Evolutionary conservation across 2,329 filamentous ascomycete genomes (phyloP).

Genomic region (Chaetomiaceae sp.): DNA sequence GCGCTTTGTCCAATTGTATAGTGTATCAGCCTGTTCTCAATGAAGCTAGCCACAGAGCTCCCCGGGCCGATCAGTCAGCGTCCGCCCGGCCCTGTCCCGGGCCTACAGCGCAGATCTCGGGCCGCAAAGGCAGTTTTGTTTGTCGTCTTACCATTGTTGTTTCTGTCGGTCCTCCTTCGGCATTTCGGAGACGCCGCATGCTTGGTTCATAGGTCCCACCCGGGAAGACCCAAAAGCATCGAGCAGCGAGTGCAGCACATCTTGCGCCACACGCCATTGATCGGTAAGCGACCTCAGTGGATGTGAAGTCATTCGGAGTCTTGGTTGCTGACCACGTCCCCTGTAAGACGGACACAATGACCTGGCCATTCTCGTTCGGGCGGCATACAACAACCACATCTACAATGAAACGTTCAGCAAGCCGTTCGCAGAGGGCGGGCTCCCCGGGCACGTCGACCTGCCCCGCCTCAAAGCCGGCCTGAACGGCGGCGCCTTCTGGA

Average conservation of each 20-base stretch:
- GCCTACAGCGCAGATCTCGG: not conserved
- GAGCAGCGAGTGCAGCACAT: constrained; percentile 43
- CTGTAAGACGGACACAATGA: constrained; percentile 80
- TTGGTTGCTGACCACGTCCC: constrained; percentile 11
- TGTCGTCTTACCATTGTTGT: constrained; percentile 13
- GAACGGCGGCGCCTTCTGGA: constrained; percentile 89
- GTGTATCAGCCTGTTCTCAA: not conserved
- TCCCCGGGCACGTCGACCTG: constrained; percentile 70
- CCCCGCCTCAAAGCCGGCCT: constrained; percentile 64
- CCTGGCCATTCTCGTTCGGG: constrained; percentile 67
- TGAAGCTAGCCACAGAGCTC: constrained; percentile 4
- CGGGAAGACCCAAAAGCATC: constrained; percentile 26
- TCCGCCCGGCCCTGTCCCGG: not conserved
- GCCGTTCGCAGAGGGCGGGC: constrained; percentile 63
- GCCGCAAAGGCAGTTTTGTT: constrained; percentile 1
- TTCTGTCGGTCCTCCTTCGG: constrained; percentile 26
- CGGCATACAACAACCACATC: constrained; percentile 67
- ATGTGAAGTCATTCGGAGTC: not conserved
- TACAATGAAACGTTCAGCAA: constrained; percentile 67
- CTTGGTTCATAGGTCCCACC: not conserved
- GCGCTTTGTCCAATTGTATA: no score
- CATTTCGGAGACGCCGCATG: constrained; percentile 18
- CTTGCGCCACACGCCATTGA: constrained; percentile 41
- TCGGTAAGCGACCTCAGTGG: no score
- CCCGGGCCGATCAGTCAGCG: not conserved